Percentiles rank a stretch among this genome's conserved stretches.
Evolutionary conservation across 2,329 filamentous ascomycete genomes (phyloP).

Genomic region (Epichloe uncinata): DNA sequence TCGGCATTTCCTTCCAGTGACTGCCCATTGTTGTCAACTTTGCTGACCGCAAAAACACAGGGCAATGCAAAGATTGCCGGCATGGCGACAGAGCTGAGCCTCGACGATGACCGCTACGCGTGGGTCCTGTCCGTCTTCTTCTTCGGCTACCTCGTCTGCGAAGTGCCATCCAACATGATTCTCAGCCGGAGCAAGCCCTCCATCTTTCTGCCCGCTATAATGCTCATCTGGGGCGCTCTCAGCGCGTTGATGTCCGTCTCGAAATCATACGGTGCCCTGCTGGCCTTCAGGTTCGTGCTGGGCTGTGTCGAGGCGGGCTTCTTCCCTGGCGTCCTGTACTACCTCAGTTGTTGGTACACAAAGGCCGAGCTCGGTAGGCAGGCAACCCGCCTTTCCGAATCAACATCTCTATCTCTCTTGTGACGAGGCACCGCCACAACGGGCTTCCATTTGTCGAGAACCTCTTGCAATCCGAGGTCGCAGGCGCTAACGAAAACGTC

Average conservation of each 20-base stretch:
- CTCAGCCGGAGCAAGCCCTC: constrained; percentile 25
- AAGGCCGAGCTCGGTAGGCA: constrained; percentile 1
- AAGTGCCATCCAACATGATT: constrained; percentile 48
- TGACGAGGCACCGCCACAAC: too few species aligned
- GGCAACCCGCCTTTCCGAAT: neutral
- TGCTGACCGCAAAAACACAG: neutral
- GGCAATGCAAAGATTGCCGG: constrained; percentile 6
- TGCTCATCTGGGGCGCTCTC: constrained; percentile 1
- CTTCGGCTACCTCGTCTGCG: constrained; percentile 24
- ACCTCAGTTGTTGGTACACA: constrained; percentile 6
- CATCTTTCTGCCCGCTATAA: constrained; percentile 3
- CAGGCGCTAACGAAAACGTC: too few species aligned
- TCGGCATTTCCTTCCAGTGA: too few species aligned
- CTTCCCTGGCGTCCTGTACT: constrained; percentile 5
- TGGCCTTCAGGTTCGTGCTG: constrained; percentile 6
- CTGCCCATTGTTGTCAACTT: too few species aligned
- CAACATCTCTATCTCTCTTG: too few species aligned
- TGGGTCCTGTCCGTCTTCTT: constrained; percentile 16
- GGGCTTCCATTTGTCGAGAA: neutral
- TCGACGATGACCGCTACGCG: constrained; percentile 3
- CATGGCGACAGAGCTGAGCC: constrained; percentile 4
- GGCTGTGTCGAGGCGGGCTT: constrained; percentile 6
- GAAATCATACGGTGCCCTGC: neutral
- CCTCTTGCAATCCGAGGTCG: too few species aligned
- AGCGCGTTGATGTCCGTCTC: neutral